Base-by-base conservation (phyloP, 495 filamentous ascomycete genomes). In the Neurospora africana region DNA sequence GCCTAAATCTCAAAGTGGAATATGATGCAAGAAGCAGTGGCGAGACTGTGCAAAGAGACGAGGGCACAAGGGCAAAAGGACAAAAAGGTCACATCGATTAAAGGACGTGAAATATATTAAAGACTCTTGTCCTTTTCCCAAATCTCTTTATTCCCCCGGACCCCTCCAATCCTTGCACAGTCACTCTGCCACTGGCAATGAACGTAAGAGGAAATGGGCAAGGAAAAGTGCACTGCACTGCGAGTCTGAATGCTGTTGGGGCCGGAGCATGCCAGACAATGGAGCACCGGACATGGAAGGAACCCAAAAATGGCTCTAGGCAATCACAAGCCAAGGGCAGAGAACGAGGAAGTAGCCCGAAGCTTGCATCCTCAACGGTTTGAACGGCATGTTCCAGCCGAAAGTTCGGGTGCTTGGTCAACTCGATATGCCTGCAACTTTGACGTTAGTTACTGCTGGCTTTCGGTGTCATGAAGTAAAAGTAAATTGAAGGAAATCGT, bases 241-340 rank as follows among this genome's bases (percentile, higher is more conserved):
- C 13, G 27, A 65, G 53, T 65, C 13, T 65, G 53, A 65, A 65
- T 4, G 53, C 27, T 65, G 53, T 65, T 65, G 53, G 53, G 30
- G 27, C 23, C 30, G 53, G 53, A 33, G 53, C 27, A 65, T 65
- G 53, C 53, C 53, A 75, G 69, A 78, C 77, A 81, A 79, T 78
- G 76, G 75, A 74, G 75, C 69, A 76, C 71, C 78, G 77, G 79
- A 81, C 77, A 75, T 72, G 78, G 78, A 81, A 81, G 77, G 78
- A 75, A 68, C 70, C 68, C 53, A 19, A 65, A 65, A 65, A 65
- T 65, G 53, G 15, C 53, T 65, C 27, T 19, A 65, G 27, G 53
- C 53, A 65, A 65, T 65, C 41, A 71, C 43, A 71, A 71, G 43
- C 43, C 69, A 58, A 71, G 69, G 33, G 53, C 15, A 67, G n/a